phyloP scores from a whole-genome alignment of 148 eudicot species.

The Persicaria tinctoria region DNA sequence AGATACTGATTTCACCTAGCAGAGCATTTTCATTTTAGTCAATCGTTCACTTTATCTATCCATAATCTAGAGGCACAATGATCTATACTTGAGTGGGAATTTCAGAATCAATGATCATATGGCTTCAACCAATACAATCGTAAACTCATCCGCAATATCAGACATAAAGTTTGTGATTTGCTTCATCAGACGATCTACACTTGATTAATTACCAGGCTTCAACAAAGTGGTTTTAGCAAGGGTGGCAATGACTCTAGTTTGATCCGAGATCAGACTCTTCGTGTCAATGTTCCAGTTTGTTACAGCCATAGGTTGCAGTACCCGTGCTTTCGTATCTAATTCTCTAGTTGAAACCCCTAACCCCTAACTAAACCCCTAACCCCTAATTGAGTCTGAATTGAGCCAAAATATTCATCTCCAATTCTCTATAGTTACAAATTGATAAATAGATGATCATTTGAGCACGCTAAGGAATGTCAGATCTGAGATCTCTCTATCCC shows the following conservation, averaged over 20 bases:
- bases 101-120: conserved; percentile 85
- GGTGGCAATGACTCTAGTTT: conserved; percentile 97
- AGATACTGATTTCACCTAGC: not conserved
- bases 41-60: not conserved
- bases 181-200: conserved; percentile 96
- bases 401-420: too few species aligned
- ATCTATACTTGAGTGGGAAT: conserved; percentile 92
- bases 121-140: conserved; percentile 97
- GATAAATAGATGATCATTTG: too few species aligned
- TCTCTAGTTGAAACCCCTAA: too few species aligned
- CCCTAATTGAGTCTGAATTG: too few species aligned
- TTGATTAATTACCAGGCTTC: conserved; percentile 93
- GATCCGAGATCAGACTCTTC: conserved; percentile 98
- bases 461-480: too few species aligned
- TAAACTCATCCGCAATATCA: conserved; percentile 97
- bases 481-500: too few species aligned
- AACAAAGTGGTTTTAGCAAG: conserved; percentile 93
- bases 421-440: too few species aligned
- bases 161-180: conserved; percentile 98
- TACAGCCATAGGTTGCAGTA: conserved; percentile 80
- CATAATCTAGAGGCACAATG: conserved; percentile 36
- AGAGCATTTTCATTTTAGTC: not conserved
- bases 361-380: too few species aligned
- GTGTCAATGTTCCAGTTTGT: conserved; percentile 95
- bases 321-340: too few species aligned